A percentile compares a stretch with the other conserved stretches of the same genome.
phyloP scores from a whole-genome alignment of 768 basidiomycete genomes.

The Ramaria sp. region DNA sequence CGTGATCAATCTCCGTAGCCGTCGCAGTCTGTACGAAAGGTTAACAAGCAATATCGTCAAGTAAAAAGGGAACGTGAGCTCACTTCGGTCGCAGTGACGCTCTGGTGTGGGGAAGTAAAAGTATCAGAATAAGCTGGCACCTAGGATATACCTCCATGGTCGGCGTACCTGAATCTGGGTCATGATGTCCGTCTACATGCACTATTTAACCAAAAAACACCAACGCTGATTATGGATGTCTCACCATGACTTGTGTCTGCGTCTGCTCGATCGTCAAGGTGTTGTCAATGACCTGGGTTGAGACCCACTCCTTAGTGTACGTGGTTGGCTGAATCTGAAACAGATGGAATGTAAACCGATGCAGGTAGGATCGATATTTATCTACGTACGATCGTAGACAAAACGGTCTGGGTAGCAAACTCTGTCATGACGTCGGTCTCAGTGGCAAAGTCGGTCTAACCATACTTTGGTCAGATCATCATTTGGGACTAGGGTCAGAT shows the following conservation, averaged over 20 bases:
- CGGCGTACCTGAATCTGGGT: slow-evolving; percentile 19
- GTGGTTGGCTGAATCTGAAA: slow-evolving; percentile 45
- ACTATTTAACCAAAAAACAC: background rate
- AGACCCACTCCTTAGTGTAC: slow-evolving; percentile 38
- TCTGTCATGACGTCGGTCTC: slow-evolving; percentile 38
- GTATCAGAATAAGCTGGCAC: no score
- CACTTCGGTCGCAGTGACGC: background rate
- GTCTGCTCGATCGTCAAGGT: slow-evolving; percentile 46
- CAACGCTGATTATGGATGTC: background rate
- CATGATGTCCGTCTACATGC: slow-evolving; percentile 19
- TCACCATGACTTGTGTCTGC: slow-evolving; percentile 21
- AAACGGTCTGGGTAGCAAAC: slow-evolving; percentile 30
- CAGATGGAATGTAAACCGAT: background rate
- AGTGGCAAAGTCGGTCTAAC: slow-evolving; percentile 31
- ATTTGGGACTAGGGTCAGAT: background rate
- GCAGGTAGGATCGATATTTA: background rate
- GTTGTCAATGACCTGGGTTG: slow-evolving; percentile 21
- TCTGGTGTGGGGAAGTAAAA: background rate
- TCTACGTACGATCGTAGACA: slow-evolving; percentile 26
- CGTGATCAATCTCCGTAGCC: slow-evolving; percentile 39
- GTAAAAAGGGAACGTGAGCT: background rate
- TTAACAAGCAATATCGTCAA: slow-evolving; percentile 29
- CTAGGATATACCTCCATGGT: no score
- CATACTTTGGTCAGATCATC: background rate
- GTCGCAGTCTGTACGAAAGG: slow-evolving; percentile 32